Conservation (phyloP, 2,329 filamentous ascomycete genomes). For the Colletotrichum spaethianum region DNA sequence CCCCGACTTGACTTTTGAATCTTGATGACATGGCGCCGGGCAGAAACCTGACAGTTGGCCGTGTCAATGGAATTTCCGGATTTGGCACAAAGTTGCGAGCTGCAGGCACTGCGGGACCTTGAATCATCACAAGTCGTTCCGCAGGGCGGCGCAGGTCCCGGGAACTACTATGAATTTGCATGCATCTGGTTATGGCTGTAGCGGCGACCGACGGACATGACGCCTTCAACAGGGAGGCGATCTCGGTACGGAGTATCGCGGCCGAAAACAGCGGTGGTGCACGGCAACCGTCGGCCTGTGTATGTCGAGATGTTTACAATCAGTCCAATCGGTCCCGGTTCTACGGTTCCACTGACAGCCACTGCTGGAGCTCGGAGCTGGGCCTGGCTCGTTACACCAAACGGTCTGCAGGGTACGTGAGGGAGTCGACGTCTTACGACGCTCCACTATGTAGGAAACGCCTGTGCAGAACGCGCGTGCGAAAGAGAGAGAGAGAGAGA, state of each 20-base stretch:
- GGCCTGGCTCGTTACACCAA: slow-evolving; percentile 28
- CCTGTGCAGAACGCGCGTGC: slow-evolving; percentile 1
- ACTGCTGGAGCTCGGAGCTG: slow-evolving; percentile 22
- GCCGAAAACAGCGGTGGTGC: slow-evolving; percentile 17
- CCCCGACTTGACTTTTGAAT: neutral
- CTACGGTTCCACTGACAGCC: slow-evolving; percentile 34
- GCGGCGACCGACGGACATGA: neutral
- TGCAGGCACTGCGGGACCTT: slow-evolving; percentile 14
- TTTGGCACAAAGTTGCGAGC: slow-evolving; percentile 20
- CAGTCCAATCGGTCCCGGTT: slow-evolving; percentile 36
- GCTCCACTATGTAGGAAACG: slow-evolving; percentile 12
- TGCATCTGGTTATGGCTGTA: neutral
- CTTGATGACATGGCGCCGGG: neutral
- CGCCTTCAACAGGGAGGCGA: slow-evolving; percentile 14
- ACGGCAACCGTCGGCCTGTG: neutral
- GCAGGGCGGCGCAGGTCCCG: neutral
- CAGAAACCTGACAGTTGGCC: slow-evolving; percentile 5
- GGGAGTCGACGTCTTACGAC: slow-evolving; percentile 15
- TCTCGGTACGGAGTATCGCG: slow-evolving; percentile 7
- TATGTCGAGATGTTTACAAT: neutral
- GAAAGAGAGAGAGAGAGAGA: neutral
- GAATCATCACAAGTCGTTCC: slow-evolving; percentile 13
- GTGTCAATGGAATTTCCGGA: neutral
- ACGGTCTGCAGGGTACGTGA: slow-evolving; percentile 26
- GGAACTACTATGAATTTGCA: neutral